These are phyloP conservation scores for Fraxinus albicans DNA, from an alignment of 305 asterid genomes.

Conservation along the genomic window DNA sequence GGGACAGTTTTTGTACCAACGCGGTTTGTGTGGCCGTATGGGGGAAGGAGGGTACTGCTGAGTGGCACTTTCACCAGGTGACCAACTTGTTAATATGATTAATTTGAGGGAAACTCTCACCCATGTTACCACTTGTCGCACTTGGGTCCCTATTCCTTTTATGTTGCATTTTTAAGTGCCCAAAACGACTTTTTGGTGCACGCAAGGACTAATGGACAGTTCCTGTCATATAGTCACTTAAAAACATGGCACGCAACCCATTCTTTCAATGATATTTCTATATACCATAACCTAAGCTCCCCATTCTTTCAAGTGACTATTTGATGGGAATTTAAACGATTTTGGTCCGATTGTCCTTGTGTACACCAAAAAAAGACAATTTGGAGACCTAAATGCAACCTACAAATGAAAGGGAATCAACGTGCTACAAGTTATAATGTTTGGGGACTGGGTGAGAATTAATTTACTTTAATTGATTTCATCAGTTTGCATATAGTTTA, in stretches of 20 bases:
- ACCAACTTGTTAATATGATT: slow-evolving; percentile 23
- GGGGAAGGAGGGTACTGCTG: slow-evolving; percentile 57
- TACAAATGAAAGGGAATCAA: not conserved
- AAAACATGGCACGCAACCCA: not conserved
- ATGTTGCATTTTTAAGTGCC: not conserved
- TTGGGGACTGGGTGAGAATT: not conserved
- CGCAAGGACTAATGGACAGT: not conserved
- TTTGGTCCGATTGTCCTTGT: not conserved
- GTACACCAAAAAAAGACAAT: not conserved
- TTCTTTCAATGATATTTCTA: not conserved
- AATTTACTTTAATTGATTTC: slow-evolving; percentile 4
- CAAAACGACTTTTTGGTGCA: not conserved
- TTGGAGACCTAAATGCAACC: not conserved
- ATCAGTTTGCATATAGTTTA: slow-evolving; percentile 5
- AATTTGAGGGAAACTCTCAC: not conserved
- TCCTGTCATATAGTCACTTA: not conserved
- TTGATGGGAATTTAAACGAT: not conserved
- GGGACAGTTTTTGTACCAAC: slow-evolving; percentile 41
- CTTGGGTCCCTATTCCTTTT: not conserved
- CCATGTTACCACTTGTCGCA: not conserved
- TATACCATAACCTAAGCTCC: not conserved
- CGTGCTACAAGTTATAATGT: not conserved
- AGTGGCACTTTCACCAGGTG: slow-evolving; percentile 69
- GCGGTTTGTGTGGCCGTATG: slow-evolving; percentile 63
- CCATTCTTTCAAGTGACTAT: not conserved